Percentiles rank a stretch among this genome's conserved stretches.
Conservation (phyloP, 768 basidiomycete species). For the Infundibulicybe gibba region DNA sequence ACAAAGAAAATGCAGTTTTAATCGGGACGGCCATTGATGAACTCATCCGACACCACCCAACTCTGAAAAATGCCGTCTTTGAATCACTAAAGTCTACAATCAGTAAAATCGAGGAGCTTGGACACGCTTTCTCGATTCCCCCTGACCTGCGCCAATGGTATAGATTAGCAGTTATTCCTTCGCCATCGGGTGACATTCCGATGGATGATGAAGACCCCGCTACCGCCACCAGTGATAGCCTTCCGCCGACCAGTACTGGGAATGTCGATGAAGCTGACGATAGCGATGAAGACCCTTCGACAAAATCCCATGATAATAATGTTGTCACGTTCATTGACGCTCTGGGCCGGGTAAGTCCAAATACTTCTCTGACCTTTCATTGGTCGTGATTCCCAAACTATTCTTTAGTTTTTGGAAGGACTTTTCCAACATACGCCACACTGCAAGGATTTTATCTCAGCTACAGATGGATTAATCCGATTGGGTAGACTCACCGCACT, state of each 20-base stretch:
- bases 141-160: constrained; percentile 69
- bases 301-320: constrained; percentile 67
- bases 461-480: constrained; percentile 67
- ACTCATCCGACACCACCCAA: constrained; percentile 93
- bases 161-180: constrained; percentile 34
- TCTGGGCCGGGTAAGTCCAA: constrained; percentile 60
- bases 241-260: constrained; percentile 8
- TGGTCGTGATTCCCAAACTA: constrained; percentile 3
- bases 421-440: constrained; percentile 90
- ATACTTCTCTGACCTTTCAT: neutral
- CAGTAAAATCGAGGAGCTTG: constrained; percentile 70
- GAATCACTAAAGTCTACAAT: constrained; percentile 71
- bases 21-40: constrained; percentile 93
- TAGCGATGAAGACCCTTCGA: constrained; percentile 18
- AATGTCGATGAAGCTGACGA: constrained; percentile 15
- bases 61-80: constrained; percentile 76
- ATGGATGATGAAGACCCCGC: constrained; percentile 43
- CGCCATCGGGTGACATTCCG: constrained; percentile 27
- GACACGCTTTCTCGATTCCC: constrained; percentile 52
- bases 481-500: constrained; percentile 77
- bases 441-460: constrained; percentile 83
- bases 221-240: constrained; percentile 9
- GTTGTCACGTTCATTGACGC: constrained; percentile 79
- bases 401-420: constrained; percentile 83
- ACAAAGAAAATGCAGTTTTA: constrained; percentile 89